Percentiles rank a stretch among this genome's conserved stretches.
phyloP scores from a whole-genome alignment of 768 basidiomycete genomes.

The Mycena kentingensis region DNA sequence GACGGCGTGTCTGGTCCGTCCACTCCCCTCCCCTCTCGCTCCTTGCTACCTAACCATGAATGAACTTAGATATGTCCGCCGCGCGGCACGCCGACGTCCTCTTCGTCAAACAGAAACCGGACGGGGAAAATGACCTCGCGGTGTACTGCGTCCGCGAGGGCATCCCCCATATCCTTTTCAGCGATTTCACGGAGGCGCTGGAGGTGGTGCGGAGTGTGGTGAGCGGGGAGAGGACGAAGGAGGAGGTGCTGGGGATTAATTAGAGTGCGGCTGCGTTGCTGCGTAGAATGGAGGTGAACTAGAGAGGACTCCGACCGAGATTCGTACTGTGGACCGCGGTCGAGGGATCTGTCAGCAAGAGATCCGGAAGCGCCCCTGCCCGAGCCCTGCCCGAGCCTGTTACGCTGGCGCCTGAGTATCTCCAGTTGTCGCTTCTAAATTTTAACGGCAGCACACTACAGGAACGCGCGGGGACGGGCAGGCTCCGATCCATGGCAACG shows the following conservation, averaged over 20 bases:
- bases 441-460: too few relatives aligned
- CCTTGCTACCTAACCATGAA: background rate
- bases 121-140: conserved; percentile 84
- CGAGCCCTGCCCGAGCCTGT: too few relatives aligned
- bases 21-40: background rate
- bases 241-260: conserved; percentile 50
- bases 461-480: too few relatives aligned
- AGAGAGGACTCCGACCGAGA: too few relatives aligned
- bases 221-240: conserved; percentile 60
- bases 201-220: conserved; percentile 69
- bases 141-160: conserved; percentile 77
- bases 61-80: conserved; percentile 77
- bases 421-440: too few relatives aligned
- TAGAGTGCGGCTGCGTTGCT: too few relatives aligned
- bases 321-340: too few relatives aligned
- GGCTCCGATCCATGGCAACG: too few relatives aligned
- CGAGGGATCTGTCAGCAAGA: too few relatives aligned
- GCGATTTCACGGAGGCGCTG: conserved; percentile 66
- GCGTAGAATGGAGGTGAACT: too few relatives aligned
- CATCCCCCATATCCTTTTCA: conserved; percentile 80
- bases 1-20: conserved; percentile 90
- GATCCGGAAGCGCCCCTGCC: too few relatives aligned
- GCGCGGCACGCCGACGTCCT: conserved; percentile 90
- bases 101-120: conserved; percentile 85
- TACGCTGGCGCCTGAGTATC: too few relatives aligned